Conservation (phyloP, 78 protist species). For the Planoprotostelium fungivorum region DNA sequence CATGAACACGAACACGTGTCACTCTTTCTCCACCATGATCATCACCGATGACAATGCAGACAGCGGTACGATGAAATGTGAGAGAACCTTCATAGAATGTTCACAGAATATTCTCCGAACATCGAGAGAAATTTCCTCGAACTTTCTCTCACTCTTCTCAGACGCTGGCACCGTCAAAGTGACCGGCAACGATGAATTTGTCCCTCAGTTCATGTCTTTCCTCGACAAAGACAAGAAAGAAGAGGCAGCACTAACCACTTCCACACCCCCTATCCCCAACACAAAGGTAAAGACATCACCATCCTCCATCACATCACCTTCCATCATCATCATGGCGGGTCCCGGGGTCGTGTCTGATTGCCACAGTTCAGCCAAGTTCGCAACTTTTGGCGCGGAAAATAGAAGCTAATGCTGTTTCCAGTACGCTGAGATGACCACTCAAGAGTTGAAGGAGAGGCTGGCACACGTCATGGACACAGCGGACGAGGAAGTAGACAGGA, state of each 20-base stretch:
- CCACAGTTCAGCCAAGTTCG: neutral
- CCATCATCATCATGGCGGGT: too few relatives aligned
- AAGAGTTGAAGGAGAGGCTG: neutral
- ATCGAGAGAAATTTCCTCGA: too few relatives aligned
- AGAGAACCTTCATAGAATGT: too few relatives aligned
- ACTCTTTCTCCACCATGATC: slow-evolving; percentile 39
- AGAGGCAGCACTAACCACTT: neutral
- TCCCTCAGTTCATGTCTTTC: neutral
- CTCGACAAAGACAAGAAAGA: neutral
- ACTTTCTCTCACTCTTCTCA: neutral
- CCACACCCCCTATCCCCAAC: neutral
- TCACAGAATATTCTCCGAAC: too few relatives aligned
- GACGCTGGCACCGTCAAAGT: neutral
- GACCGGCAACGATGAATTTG: neutral
- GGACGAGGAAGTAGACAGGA: neutral
- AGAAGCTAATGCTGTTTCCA: neutral
- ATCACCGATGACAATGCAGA: slow-evolving; percentile 31
- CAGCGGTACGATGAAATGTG: slow-evolving; percentile 32
- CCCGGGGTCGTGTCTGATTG: neutral
- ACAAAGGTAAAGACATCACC: neutral
- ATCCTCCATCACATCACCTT: too few relatives aligned
- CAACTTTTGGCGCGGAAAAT: neutral
- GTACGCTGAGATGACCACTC: neutral
- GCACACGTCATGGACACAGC: neutral
- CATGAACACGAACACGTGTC: slow-evolving; percentile 43